Base-by-base conservation (phyloP, 805 yeast genomes). In the Debaryomyces prosopidis region DNA sequence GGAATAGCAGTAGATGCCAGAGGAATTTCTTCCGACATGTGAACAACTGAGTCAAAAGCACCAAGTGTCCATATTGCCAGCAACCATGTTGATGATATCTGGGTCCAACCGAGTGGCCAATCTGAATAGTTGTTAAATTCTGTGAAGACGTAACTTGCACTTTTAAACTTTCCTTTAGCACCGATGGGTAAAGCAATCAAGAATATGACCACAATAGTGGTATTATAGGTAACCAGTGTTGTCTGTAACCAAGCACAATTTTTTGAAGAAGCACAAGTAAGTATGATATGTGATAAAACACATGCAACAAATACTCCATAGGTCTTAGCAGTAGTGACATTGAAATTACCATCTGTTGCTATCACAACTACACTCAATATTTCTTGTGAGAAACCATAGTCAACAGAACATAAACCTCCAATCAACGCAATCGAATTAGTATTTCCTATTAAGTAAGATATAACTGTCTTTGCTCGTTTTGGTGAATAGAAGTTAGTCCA, bases 41-140 rank as follows among this genome's bases (percentile, higher is more conserved):
- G 69, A 23, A 63, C 58, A 38, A 61, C 60, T 11, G 67, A 62
- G 48, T 63, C 68, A 40, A 63, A 64, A 3, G 66, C 65, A 28
- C 68, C 67, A 46, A 63, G 62, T 19, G 68, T 63, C 69, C 69
- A 62, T 45, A 63, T 59, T 1, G 63, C 60, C 15, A 67, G 66
- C 45, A 60, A 45, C 26, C 26, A 23, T 23, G 26, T 23, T 28
- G 52, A 54, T 10, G 54, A 46, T n/a, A 57, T 43, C 45, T 61
- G 64, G 31, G 62, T 53, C 80, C 84, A 81, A 23, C 87, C 88
- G 28, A 60, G 65, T 8, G 81, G 73, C 81, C 85, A 83, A 37
- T 70, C 75, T 14, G 80, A 66, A 39, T 64, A 64, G 55, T 81
- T 81, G 18, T 74, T 65, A 44, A 73, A 74, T 36, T 73, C 60